A percentile compares a stretch with the other conserved stretches of the same genome.
Conservation (phyloP, 768 basidiomycete genomes). For the Amanita exitialis region DNA sequence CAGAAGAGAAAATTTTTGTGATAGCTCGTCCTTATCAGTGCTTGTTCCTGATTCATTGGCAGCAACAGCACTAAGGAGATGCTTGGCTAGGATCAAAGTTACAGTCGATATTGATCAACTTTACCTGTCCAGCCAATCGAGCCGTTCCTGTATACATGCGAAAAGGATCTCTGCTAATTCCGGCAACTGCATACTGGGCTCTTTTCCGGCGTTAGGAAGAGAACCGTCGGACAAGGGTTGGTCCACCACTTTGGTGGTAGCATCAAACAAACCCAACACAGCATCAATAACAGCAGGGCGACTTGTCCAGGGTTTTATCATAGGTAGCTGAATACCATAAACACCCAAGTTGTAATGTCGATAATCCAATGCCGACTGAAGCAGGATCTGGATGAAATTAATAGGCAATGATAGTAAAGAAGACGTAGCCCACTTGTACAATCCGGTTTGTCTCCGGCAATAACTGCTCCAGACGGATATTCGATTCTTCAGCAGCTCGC, state of each 20-base stretch:
- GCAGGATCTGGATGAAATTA: conserved; percentile 41
- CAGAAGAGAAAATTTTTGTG: conserved; percentile 58
- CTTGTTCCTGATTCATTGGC: conserved; percentile 37
- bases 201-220: conserved; percentile 17
- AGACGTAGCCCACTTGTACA: conserved; percentile 44
- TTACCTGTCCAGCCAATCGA: conserved; percentile 61
- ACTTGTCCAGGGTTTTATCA: conserved; percentile 82
- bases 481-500: conserved; percentile 31
- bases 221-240: conserved; percentile 18
- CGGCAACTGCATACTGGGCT: conserved; percentile 47
- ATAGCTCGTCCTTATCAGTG: conserved; percentile 48
- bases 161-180: conserved; percentile 56
- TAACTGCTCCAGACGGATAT: conserved; percentile 30
- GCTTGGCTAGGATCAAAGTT: neutral
- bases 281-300: conserved; percentile 56
- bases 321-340: conserved; percentile 69
- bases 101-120: neutral
- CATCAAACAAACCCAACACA: conserved; percentile 61
- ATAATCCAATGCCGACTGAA: conserved; percentile 66
- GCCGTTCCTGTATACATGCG: conserved; percentile 54
- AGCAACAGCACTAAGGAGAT: conserved; percentile 29
- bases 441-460: conserved; percentile 63
- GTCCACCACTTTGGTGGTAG: conserved; percentile 42
- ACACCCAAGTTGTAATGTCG: conserved; percentile 59
- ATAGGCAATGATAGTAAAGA: neutral